phyloP scores from a whole-genome alignment of 139 green algal species.

The Chlamydomonas eustigma region DNA sequence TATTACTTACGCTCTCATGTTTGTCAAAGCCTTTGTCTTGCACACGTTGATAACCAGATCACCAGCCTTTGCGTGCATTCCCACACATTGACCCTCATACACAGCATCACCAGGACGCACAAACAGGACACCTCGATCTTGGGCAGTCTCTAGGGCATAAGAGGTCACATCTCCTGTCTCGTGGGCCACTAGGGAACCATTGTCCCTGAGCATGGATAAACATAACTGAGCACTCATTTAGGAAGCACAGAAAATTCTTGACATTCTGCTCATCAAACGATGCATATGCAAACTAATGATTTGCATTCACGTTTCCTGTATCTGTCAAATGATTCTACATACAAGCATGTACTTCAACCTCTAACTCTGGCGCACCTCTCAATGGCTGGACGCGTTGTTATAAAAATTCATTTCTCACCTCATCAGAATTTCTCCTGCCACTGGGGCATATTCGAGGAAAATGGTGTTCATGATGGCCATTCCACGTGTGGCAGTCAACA shows the following conservation, averaged over 20 bases:
- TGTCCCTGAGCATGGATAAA: too few relatives aligned
- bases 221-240: too few relatives aligned
- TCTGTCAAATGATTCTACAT: too few relatives aligned
- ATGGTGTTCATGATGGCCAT: constrained; percentile 94
- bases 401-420: not conserved
- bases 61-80: constrained; percentile 88
- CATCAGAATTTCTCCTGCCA: constrained; percentile 1
- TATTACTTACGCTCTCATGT: constrained; percentile 63
- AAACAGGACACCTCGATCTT: constrained; percentile 91
- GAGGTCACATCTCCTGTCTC: constrained; percentile 83
- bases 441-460: constrained; percentile 53
- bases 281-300: too few relatives aligned
- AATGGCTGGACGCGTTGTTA: too few relatives aligned
- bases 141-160: constrained; percentile 85
- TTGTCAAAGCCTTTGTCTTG: constrained; percentile 95
- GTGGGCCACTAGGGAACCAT: constrained; percentile 82
- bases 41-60: constrained; percentile 96
- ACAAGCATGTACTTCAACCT: too few relatives aligned
- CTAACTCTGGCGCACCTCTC: too few relatives aligned
- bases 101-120: constrained; percentile 77
- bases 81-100: constrained; percentile 94
- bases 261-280: too few relatives aligned
- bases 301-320: too few relatives aligned
- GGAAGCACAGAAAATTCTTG: too few relatives aligned
- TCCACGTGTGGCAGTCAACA: constrained; percentile 94